Percentiles rank a stretch among this genome's conserved stretches.
Conservation (phyloP, 805 yeast genomes). For the Zygosaccharomyces gambellarensis region DNA sequence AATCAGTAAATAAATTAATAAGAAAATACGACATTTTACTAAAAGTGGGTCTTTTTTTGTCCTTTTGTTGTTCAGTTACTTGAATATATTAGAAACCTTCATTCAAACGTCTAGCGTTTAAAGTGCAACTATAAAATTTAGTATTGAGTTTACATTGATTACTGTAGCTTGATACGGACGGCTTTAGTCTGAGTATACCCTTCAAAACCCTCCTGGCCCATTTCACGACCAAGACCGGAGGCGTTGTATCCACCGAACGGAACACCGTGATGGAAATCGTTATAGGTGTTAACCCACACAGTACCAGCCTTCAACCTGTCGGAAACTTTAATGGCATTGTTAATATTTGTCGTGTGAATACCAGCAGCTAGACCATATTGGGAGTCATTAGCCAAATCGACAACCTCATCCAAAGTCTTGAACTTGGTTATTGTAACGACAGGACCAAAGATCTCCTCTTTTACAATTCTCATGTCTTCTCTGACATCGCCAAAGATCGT, state of each 20-base stretch:
- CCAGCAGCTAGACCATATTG: conserved; percentile 89
- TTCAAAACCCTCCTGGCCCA: conserved; percentile 82
- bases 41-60: background rate
- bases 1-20: background rate
- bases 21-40: background rate
- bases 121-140: background rate
- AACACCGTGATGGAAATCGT: conserved; percentile 79
- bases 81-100: no score
- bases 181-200: conserved; percentile 85
- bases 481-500: conserved; percentile 68
- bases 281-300: conserved; percentile 86
- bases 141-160: background rate
- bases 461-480: conserved; percentile 63
- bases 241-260: conserved; percentile 93
- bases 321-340: conserved; percentile 71
- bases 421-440: conserved; percentile 82
- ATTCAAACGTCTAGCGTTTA: background rate
- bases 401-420: conserved; percentile 74
- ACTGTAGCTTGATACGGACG: conserved; percentile 47
- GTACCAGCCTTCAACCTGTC: conserved; percentile 79
- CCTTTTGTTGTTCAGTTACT: background rate
- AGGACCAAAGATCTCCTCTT: conserved; percentile 87
- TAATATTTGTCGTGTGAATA: conserved; percentile 70
- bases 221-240: conserved; percentile 91
- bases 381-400: conserved; percentile 72